Conservation (phyloP, 768 basidiomycete species). For the Kockovaella imperatae region DNA sequence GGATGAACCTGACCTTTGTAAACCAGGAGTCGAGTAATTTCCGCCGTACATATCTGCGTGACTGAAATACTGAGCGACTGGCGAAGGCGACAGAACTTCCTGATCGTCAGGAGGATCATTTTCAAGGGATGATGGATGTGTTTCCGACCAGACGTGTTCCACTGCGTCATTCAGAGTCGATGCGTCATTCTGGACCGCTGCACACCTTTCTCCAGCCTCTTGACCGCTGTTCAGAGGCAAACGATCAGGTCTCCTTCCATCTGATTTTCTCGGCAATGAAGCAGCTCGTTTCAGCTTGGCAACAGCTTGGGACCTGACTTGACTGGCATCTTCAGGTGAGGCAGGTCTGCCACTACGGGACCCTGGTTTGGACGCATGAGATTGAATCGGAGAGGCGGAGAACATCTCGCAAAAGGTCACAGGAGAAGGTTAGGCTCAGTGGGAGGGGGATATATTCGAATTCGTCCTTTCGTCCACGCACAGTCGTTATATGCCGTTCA, state of each 20-base stretch:
- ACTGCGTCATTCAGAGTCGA: not conserved
- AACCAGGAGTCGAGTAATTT: not conserved
- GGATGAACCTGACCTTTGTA: conserved; percentile 28
- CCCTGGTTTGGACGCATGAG: conserved; percentile 64
- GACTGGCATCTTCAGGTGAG: conserved; percentile 59
- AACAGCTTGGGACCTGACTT: conserved; percentile 79
- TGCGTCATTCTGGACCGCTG: not conserved
- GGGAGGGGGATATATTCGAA: too few relatives aligned
- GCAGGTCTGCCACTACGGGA: conserved; percentile 56
- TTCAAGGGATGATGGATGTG: too few relatives aligned
- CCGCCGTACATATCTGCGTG: conserved; percentile 11
- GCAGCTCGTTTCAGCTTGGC: conserved; percentile 87
- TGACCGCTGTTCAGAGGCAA: too few relatives aligned
- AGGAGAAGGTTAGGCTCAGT: too few relatives aligned
- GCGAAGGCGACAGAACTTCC: conserved; percentile 36
- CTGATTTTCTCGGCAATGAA: conserved; percentile 83
- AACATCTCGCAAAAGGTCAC: too few relatives aligned
- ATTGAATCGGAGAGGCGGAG: conserved; percentile 55
- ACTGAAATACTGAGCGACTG: conserved; percentile 8
- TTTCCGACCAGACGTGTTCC: not conserved
- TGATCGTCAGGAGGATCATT: conserved; percentile 11
- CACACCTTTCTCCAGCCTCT: not conserved
- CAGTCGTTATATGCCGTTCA: too few relatives aligned
- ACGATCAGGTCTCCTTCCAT: conserved; percentile 63
- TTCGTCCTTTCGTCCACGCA: too few relatives aligned